Evolutionary conservation across 1,284 basidiomycete species (phyloP).

Genomic region (Inonotus obliquus): DNA sequence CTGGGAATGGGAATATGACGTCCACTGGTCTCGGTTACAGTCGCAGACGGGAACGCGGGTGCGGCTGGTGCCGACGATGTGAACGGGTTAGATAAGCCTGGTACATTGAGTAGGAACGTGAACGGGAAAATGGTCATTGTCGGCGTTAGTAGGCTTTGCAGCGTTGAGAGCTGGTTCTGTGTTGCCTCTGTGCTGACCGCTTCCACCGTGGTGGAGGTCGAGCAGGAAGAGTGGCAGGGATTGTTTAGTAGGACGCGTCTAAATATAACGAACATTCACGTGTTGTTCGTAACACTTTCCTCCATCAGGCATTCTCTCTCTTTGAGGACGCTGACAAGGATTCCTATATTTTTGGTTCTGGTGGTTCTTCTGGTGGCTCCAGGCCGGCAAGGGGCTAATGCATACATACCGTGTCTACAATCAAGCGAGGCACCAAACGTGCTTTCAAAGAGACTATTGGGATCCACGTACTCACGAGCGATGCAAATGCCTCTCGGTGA

Average conservation of each 20-base stretch:
- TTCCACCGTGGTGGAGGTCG: not conserved
- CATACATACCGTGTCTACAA: too few relatives aligned
- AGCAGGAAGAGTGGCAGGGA: not conserved
- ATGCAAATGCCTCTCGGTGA: too few relatives aligned
- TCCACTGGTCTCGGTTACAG: conserved; percentile 24
- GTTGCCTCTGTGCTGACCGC: not conserved
- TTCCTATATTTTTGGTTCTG: too few relatives aligned
- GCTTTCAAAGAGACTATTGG: too few relatives aligned
- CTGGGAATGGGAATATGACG: not conserved
- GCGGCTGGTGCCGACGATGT: conserved; percentile 22
- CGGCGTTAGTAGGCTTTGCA: not conserved
- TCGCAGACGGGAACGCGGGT: conserved; percentile 18
- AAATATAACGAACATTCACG: not conserved
- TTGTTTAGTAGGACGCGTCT: not conserved
- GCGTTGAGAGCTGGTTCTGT: not conserved
- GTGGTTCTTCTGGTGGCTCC: too few relatives aligned
- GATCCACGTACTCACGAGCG: too few relatives aligned
- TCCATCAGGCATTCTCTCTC: too few relatives aligned
- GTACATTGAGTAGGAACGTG: conserved; percentile 57
- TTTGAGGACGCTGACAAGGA: not conserved
- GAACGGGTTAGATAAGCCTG: conserved; percentile 65
- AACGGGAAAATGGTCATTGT: conserved; percentile 55
- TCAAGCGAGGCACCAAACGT: too few relatives aligned
- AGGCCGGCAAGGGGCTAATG: too few relatives aligned
- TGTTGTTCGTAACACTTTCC: not conserved